These are phyloP conservation scores for Basipetospora chlamydospora DNA, from an alignment of 2,329 filamentous ascomycete genomes.

Conservation along the genomic window DNA sequence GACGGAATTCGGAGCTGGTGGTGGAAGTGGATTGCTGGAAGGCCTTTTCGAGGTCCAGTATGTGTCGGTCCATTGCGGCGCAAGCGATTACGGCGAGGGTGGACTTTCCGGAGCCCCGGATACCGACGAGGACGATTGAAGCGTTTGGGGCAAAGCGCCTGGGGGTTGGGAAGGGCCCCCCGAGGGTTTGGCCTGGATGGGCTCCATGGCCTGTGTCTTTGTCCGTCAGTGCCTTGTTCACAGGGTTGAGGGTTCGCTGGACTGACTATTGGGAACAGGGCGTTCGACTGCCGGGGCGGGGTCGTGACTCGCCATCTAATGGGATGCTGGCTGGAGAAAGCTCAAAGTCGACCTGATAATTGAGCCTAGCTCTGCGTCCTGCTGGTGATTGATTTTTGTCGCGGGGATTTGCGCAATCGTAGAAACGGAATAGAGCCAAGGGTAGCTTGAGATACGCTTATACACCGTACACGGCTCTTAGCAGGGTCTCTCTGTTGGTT, in stretches of 20 bases:
- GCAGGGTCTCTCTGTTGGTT: no score
- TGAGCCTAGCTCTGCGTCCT: no score
- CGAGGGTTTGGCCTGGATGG: no score
- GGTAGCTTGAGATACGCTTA: no score
- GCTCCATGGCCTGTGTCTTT: neutral
- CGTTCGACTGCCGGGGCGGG: no score
- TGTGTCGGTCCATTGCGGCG: slow-evolving; percentile 50
- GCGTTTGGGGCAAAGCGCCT: slow-evolving; percentile 41
- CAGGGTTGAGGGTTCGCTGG: no score
- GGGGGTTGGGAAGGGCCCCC: no score
- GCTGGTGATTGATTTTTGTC: no score
- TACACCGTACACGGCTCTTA: no score
- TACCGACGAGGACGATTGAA: slow-evolving; percentile 58
- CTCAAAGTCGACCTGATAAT: no score
- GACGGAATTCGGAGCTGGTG: slow-evolving; percentile 48
- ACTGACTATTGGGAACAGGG: no score
- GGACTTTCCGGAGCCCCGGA: slow-evolving; percentile 61
- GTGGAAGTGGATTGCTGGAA: slow-evolving; percentile 52
- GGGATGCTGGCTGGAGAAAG: no score
- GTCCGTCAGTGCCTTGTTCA: neutral
- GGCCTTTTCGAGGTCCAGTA: slow-evolving; percentile 53
- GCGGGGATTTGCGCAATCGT: neutral
- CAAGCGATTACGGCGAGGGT: slow-evolving; percentile 64
- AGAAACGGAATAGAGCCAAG: neutral
- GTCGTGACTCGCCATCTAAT: neutral